Evolutionary conservation across 2,329 filamentous ascomycete species (phyloP), one percentile per base, ranked within the genome.

Genomic region (Raffaelea deltoideospora): DNA sequence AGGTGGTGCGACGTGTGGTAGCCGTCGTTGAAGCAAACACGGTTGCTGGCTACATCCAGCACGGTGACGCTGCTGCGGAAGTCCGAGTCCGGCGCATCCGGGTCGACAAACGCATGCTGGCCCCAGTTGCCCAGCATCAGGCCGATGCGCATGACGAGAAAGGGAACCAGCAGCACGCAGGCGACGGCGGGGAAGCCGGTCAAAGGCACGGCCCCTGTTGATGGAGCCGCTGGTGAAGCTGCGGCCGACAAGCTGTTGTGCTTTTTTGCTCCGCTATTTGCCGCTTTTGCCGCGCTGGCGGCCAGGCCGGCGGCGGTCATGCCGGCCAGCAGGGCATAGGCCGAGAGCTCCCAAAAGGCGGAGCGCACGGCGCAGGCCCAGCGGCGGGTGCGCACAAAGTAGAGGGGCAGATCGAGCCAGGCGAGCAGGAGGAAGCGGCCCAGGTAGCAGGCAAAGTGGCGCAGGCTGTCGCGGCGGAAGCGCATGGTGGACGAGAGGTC

Each of bases 91-190:
- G 82, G 82, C 45, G 84, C 76, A 11, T 72, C 60, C 17, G 76
- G 70, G 47, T 88, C 81, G 7, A 88, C 80, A 44, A 88, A 76
- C 2, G 81, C 81, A 52, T 88, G 82, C 52, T 88, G 82, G 4
- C 79, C 82, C 79, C 80, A 88, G 51, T 88, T 88, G 1, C 82
- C 82, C 8, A 82, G 65, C 82, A 87, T 88, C 43, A 88, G 54
- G 0, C 75, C 81, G 15, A 83, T 47, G 1, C 82, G 67, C 55
- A 87, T 65, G 22, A 79, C 53, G 3, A 69, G 45, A 17, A 87
- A 63, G 0, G 82, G 82, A 2, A 85, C 50, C 1, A 86, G 47
- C 21, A 83, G 67, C 0, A 73, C 73, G 47, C 79, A 83, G 5
- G 72, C 49, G 0, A 78, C 70, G 0, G 80, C 70, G 3, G 58